Evolutionary conservation across 768 basidiomycete species (phyloP).

Genomic region (Myochromella boudieri): DNA sequence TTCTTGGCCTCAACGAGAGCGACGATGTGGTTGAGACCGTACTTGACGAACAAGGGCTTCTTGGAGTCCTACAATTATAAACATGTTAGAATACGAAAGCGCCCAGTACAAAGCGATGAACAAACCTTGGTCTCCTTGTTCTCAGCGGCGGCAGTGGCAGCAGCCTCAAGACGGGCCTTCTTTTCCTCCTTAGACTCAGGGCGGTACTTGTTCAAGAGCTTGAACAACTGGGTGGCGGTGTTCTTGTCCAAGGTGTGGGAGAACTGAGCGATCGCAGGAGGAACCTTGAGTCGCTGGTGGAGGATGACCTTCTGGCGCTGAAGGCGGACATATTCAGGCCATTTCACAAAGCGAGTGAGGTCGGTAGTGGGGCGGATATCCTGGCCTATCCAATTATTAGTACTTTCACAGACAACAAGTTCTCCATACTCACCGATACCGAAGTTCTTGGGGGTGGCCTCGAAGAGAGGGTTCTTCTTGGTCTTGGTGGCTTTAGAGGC

Average conservation of each 20-base stretch:
- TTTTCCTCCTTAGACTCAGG: slow-evolving; percentile 97
- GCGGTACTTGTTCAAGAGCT: slow-evolving; percentile 96
- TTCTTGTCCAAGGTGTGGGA: slow-evolving; percentile 98
- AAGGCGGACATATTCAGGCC: slow-evolving; percentile 98
- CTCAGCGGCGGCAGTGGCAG: slow-evolving; percentile 76
- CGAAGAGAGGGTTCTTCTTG: slow-evolving; percentile 96
- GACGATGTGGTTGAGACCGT: slow-evolving; percentile 95
- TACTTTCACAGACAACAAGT: background rate
- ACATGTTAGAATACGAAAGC: background rate
- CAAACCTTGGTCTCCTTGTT: slow-evolving; percentile 57
- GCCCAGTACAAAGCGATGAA: background rate
- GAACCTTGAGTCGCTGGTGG: slow-evolving; percentile 96
- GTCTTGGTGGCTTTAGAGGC: slow-evolving; percentile 71
- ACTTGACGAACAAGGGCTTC: slow-evolving; percentile 95
- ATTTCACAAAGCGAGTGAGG: slow-evolving; percentile 97
- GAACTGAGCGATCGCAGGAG: slow-evolving; percentile 97
- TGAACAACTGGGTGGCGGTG: slow-evolving; percentile 97
- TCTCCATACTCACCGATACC: slow-evolving; percentile 72
- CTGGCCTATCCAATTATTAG: slow-evolving; percentile 58
- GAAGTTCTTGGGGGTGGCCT: slow-evolving; percentile 88
- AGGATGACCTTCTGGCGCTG: slow-evolving; percentile 99
- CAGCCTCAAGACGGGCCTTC: slow-evolving; percentile 84
- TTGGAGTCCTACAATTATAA: slow-evolving; percentile 62
- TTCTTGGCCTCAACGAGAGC: slow-evolving; percentile 98
- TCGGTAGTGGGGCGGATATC: slow-evolving; percentile 89